phyloP scores from a whole-genome alignment of 192 early-diverging fungal species.

The Podila minutissima region DNA sequence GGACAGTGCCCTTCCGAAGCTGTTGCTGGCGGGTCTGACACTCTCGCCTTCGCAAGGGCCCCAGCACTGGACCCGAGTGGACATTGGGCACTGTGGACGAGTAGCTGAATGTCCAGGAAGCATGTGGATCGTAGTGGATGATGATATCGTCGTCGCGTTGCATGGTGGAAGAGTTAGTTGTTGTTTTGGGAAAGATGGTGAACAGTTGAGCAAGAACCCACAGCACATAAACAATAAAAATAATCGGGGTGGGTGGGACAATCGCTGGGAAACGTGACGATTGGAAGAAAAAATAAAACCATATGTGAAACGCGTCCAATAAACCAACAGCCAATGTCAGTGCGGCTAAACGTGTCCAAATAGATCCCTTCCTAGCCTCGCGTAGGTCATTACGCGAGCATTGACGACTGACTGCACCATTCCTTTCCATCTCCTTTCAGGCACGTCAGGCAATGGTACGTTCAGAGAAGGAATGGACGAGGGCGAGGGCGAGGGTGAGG shows the following conservation, averaged over 20 bases:
- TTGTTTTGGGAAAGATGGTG: too few relatives aligned
- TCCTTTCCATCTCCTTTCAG: too few relatives aligned
- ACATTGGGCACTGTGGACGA: neutral
- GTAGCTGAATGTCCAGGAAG: conserved; percentile 15
- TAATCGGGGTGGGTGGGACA: too few relatives aligned
- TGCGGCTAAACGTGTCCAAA: neutral
- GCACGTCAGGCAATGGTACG: neutral
- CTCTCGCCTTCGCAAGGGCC: conserved; percentile 26
- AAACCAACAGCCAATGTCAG: too few relatives aligned
- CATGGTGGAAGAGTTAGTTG: neutral
- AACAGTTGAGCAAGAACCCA: too few relatives aligned
- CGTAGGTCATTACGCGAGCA: neutral
- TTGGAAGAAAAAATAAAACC: neutral
- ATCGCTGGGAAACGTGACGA: neutral
- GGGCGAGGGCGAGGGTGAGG: neutral
- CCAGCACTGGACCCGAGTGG: conserved; percentile 9
- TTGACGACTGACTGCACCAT: too few relatives aligned
- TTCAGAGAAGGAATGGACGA: neutral
- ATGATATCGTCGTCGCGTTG: neutral
- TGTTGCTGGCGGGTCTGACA: conserved; percentile 45
- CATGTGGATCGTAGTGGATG: neutral
- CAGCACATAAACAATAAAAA: too few relatives aligned
- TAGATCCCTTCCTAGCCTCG: neutral
- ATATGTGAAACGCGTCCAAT: neutral
- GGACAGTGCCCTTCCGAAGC: conserved; percentile 16